These are phyloP conservation scores for Penicillium janthinellum DNA, from an alignment of 2,329 filamentous ascomycete species.

Conservation along the genomic window DNA sequence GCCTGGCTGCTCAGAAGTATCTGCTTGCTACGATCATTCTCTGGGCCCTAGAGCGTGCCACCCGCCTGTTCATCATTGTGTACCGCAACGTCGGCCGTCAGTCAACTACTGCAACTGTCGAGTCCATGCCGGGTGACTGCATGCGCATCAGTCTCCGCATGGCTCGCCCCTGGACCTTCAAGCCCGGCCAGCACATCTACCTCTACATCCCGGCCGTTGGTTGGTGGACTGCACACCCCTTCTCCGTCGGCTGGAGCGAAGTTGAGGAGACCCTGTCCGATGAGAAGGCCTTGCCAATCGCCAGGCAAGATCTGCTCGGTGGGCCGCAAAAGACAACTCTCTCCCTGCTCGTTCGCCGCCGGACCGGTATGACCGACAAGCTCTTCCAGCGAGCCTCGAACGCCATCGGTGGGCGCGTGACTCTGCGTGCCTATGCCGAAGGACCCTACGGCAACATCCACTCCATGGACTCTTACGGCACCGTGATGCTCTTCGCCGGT, in stretches of 20 bases:
- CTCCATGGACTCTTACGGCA: slow-evolving; percentile 87
- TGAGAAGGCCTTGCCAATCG: slow-evolving; percentile 48
- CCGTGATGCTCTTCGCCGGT: slow-evolving; percentile 85
- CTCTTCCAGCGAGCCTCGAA: slow-evolving; percentile 70
- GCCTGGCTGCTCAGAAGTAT: slow-evolving; percentile 71
- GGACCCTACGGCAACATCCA: slow-evolving; percentile 87
- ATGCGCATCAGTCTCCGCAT: slow-evolving; percentile 70
- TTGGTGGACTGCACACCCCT: slow-evolving; percentile 74
- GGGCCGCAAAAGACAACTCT: slow-evolving; percentile 58
- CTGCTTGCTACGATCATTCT: slow-evolving; percentile 72
- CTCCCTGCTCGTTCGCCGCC: slow-evolving; percentile 82
- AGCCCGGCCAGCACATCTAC: slow-evolving; percentile 74
- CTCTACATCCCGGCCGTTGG: slow-evolving; percentile 68
- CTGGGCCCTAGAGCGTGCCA: slow-evolving; percentile 72
- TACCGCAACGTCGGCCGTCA: slow-evolving; percentile 64
- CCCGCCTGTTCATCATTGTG: slow-evolving; percentile 63
- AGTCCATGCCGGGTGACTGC: slow-evolving; percentile 69
- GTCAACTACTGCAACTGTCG: slow-evolving; percentile 66
- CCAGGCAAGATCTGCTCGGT: slow-evolving; percentile 54
- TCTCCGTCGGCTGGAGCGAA: slow-evolving; percentile 75
- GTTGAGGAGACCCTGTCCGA: slow-evolving; percentile 51
- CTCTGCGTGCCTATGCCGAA: slow-evolving; percentile 75
- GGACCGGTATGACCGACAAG: slow-evolving; percentile 83
- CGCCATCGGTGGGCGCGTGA: slow-evolving; percentile 57
- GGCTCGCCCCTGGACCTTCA: slow-evolving; percentile 65